Evolutionary conservation across 148 eudicot genomes (phyloP).

Genomic region (Fallopia convolvulus): DNA sequence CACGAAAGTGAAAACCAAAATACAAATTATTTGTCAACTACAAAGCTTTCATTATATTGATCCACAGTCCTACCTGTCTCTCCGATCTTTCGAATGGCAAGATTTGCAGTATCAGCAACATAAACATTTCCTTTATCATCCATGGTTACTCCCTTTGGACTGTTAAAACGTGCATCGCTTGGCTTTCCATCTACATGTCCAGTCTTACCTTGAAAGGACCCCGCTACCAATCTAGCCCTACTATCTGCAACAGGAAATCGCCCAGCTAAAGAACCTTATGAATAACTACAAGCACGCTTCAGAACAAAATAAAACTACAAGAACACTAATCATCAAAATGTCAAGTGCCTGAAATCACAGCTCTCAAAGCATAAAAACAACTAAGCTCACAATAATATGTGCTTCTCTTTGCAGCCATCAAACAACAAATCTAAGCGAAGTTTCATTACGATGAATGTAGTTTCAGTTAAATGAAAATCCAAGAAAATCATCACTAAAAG

Average conservation of each 20-base stretch:
- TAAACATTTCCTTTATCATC: slow-evolving; percentile 95
- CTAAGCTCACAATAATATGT: no score
- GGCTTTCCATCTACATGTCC: slow-evolving; percentile 99
- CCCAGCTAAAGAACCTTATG: neutral
- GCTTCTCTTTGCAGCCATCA: no score
- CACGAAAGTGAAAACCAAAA: neutral
- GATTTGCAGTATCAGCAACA: slow-evolving; percentile 87
- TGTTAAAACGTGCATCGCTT: slow-evolving; percentile 87
- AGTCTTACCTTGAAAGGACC: slow-evolving; percentile 95
- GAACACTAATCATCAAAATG: neutral
- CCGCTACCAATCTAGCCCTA: slow-evolving; percentile 90
- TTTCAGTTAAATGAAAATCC: neutral
- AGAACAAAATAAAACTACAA: neutral
- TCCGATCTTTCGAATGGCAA: slow-evolving; percentile 90
- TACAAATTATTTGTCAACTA: neutral
- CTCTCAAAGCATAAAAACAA: neutral
- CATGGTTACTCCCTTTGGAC: slow-evolving; percentile 86
- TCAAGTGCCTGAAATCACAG: neutral
- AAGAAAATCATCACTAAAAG: neutral
- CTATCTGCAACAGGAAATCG: slow-evolving; percentile 59
- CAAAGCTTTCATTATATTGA: neutral
- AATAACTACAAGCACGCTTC: neutral
- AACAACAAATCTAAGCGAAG: no score
- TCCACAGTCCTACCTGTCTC: slow-evolving; percentile 54
- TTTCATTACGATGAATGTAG: neutral